Evolutionary conservation across 768 basidiomycete genomes (phyloP), one percentile per base, ranked within the genome.

Genomic region (Trametes punicea): DNA sequence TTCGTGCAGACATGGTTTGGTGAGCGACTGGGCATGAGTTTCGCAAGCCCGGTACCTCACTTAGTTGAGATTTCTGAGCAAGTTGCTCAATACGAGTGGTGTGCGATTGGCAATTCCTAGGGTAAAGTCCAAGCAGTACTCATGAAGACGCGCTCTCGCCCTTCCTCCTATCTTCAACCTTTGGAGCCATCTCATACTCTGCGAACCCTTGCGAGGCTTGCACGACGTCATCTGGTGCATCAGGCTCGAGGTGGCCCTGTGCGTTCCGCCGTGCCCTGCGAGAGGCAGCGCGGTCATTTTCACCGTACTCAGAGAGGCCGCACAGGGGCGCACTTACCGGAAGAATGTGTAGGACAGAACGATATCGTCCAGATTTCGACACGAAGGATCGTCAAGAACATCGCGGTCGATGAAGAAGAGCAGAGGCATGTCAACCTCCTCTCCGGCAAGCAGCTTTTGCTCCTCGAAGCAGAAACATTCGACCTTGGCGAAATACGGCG

Each of bases 381-480:
- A 91, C 2, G 85, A 71, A 1, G 94, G 94, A 62, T 99, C 97
- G 40, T 99, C 95, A 33, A 95, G 77, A 51, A 97, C 86, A 68
- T 98, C 97, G 62, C 93, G 90, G 76, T 99, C 97, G 63, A 99
- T 96, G 77, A 99, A 99, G 76, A 99, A 99, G 53, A 99, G 81
- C 18, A 99, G 79, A 2, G 97, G 97, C 82, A 99, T 92, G 71
- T 99, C 97, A 30, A 99, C 90, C 72, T 98, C 94, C 74, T 99
- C 97, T 26, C 88, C 87, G 0, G 95, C 94, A 23, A 97, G 76
- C 9, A 99, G 82, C 64, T 87, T 90, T 72, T 99, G 97, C 69
- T 99, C 97, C 70, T 99, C 97, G 63, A 99, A 99, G 72, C 97
- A 99, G 77, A 99, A 99, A 63, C 97, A 99, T 71, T 99, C 97